Conservation (phyloP, 441 rosid genomes). For the Capsella rubella region DNA sequence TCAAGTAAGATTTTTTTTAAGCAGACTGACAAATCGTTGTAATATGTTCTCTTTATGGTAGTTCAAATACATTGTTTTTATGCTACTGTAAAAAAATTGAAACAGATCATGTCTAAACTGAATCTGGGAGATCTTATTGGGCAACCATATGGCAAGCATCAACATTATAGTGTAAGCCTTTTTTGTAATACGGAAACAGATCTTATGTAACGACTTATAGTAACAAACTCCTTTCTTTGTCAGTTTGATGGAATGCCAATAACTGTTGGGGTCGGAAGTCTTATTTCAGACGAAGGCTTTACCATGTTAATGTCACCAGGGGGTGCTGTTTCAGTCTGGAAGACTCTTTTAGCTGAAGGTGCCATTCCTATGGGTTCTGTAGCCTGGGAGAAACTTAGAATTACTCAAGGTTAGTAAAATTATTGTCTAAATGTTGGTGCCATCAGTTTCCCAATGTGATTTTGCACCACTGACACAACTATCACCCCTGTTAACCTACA, state of each 20-base stretch:
- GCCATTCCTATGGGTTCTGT: conserved; percentile 85
- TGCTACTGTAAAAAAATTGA: conserved; percentile 16
- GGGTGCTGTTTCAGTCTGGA: conserved; percentile 74
- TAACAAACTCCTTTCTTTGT: conserved; percentile 30
- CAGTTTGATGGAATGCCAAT: conserved; percentile 84
- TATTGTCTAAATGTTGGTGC: background rate
- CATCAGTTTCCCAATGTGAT: background rate
- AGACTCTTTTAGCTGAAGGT: conserved; percentile 71
- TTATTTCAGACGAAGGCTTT: conserved; percentile 73
- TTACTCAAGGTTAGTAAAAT: conserved; percentile 60
- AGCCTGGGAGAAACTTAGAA: conserved; percentile 90
- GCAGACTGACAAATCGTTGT: background rate
- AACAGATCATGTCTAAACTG: conserved; percentile 71
- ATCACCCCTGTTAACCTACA: background rate
- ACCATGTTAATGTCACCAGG: conserved; percentile 75
- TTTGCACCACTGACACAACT: background rate
- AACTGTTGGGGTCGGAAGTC: conserved; percentile 80
- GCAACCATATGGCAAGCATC: conserved; percentile 77
- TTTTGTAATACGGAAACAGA: background rate
- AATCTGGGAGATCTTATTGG: conserved; percentile 76
- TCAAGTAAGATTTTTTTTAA: conserved; percentile 52
- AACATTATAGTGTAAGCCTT: conserved; percentile 73
- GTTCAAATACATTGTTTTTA: conserved; percentile 27
- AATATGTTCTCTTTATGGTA: background rate
- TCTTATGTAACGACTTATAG: background rate